These are phyloP conservation scores for Candida sp. DNA, from an alignment of 1,139 yeast species.

Conservation along the genomic window DNA sequence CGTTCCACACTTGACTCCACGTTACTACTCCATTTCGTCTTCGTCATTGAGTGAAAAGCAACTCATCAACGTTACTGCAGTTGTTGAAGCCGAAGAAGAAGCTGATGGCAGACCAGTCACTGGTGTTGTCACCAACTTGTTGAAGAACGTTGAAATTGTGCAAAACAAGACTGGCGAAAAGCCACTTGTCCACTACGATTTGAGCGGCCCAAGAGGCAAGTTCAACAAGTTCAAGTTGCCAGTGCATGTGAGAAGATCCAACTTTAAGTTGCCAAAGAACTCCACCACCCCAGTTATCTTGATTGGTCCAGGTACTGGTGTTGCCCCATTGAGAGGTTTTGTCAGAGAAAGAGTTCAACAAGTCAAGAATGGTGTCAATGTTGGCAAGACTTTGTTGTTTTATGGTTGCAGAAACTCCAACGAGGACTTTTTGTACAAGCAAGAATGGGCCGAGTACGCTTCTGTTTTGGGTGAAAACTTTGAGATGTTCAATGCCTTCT, in stretches of 20 bases:
- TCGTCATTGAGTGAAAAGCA: slow-evolving; percentile 82
- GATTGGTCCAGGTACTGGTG: slow-evolving; percentile 99
- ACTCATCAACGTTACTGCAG: slow-evolving; percentile 84
- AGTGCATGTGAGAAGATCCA: slow-evolving; percentile 92
- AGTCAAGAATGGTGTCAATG: slow-evolving; percentile 47
- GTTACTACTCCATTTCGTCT: slow-evolving; percentile 96
- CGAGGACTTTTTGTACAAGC: slow-evolving; percentile 82
- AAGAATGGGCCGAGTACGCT: slow-evolving; percentile 83
- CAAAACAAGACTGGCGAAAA: slow-evolving; percentile 53
- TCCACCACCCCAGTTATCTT: slow-evolving; percentile 84
- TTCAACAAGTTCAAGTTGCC: slow-evolving; percentile 70
- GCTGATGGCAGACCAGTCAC: slow-evolving; percentile 51
- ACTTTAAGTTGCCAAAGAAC: slow-evolving; percentile 92
- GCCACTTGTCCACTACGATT: slow-evolving; percentile 64
- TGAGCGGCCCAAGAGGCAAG: slow-evolving; percentile 80
- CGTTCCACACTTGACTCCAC: slow-evolving; percentile 84
- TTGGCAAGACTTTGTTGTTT: slow-evolving; percentile 80
- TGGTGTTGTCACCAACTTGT: slow-evolving; percentile 92
- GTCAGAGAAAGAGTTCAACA: slow-evolving; percentile 73
- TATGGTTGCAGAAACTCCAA: slow-evolving; percentile 82
- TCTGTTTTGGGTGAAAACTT: slow-evolving; percentile 67
- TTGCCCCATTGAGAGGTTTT: slow-evolving; percentile 97
- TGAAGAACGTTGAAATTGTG: slow-evolving; percentile 71
- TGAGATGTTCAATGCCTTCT: slow-evolving; percentile 82
- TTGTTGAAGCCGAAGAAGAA: slow-evolving; percentile 76